A percentile compares a stretch with the other conserved stretches of the same genome.
These are phyloP conservation scores for Coniella lustricola DNA, from an alignment of 2,329 filamentous ascomycete genomes.

Conservation along the genomic window DNA sequence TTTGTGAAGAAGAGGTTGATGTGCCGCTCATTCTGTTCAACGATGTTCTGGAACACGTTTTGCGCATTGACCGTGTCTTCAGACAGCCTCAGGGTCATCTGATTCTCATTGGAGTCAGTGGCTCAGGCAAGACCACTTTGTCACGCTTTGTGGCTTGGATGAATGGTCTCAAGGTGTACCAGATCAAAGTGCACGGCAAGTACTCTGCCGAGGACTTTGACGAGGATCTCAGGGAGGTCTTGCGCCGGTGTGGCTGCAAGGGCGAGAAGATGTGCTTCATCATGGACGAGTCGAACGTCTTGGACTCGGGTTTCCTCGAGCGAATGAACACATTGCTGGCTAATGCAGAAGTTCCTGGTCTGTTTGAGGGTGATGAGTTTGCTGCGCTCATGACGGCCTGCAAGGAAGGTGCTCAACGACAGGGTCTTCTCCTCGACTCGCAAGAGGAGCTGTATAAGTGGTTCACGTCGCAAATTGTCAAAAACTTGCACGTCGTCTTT, in stretches of 20 bases:
- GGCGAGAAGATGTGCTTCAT: constrained; percentile 99
- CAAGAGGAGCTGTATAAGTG: constrained; percentile 99
- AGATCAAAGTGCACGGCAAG: constrained; percentile 99
- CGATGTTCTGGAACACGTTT: constrained; percentile 93
- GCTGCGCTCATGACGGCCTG: constrained; percentile 98
- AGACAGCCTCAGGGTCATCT: constrained; percentile 96
- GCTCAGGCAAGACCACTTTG: constrained; percentile 95
- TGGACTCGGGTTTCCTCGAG: constrained; percentile 97
- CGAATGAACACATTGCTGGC: constrained; percentile 98
- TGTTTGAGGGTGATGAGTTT: constrained; percentile 98
- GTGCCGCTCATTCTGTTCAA: constrained; percentile 99
- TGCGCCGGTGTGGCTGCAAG: constrained; percentile 91
- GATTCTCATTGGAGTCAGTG: constrained; percentile 96
- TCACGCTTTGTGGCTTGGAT: constrained; percentile 99
- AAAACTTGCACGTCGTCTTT: constrained; percentile 98
- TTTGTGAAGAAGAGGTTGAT: constrained; percentile 99
- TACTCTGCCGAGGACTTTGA: constrained; percentile 99
- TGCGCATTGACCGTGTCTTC: constrained; percentile 98
- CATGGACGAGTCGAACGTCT: constrained; percentile 98
- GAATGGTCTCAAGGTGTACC: constrained; percentile 98
- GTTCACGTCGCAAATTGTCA: constrained; percentile 99
- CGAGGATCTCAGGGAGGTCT: constrained; percentile 88
- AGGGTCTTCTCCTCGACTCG: constrained; percentile 90
- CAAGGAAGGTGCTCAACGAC: constrained; percentile 94
- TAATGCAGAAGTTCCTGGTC: constrained; percentile 97